Evolutionary conservation across 2,329 filamentous ascomycete species (phyloP), one percentile per base, ranked within the genome.

Genomic region (Ophiostoma sp.): DNA sequence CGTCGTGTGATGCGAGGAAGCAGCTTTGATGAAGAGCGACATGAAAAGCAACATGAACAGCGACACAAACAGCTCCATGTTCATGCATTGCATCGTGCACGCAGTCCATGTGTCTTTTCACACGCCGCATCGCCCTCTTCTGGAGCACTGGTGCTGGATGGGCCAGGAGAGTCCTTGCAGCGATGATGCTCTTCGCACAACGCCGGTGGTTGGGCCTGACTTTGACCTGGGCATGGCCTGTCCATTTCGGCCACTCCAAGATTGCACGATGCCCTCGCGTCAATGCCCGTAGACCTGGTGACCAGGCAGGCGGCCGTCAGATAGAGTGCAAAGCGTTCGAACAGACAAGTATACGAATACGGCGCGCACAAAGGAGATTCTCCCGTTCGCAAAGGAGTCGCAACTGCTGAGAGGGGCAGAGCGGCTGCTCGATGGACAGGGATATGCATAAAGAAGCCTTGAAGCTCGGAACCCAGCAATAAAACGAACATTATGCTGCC

Each of bases 381-480:
- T 69, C 66, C 28, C 66, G 15, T 52, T 36, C 28, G 66, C 36
- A 66, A 48, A 28, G 22, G 36, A 28, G 36, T 45, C 36, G 61
- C 36, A 48, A 42, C 22, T 55, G 66, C 64, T 70, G 50, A 71
- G 45, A 69, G 66, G 36, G 73, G 75, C 75, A 76, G 76, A 77
- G 76, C 76, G 70, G 57, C 48, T 66, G 52, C 52, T 31, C 48
- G 59, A 57, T 45, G n/a, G 69, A 75, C 77, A 77, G 76, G 80
- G 79, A 81, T 80, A 77, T 80, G 84, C 84, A 85, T 85, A 81
- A 86, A 83, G 78, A 78, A 82, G 82, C 82, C 80, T 79, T 78
- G 81, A 84, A 83, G 83, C 81, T 82, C 78, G 80, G 78, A 80
- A 82, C 83, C 82, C 81, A 80, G 83, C 79, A 85, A 85, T 83